Percentiles rank a stretch among this genome's conserved stretches.
Evolutionary conservation across 2,329 filamentous ascomycete genomes (phyloP).

Genomic region (Macroventuria anomochaeta): DNA sequence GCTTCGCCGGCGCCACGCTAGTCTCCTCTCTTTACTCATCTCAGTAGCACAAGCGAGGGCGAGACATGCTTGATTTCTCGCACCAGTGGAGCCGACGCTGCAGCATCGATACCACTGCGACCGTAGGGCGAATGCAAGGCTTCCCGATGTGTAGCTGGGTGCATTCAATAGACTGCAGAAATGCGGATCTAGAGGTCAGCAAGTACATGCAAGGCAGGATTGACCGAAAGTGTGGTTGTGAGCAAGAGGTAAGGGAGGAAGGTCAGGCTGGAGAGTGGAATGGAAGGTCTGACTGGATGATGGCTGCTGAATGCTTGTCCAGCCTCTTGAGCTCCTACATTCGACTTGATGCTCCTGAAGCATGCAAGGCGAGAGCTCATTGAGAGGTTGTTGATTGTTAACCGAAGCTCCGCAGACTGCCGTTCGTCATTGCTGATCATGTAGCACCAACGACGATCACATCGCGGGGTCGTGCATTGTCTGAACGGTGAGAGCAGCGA

Average conservation of each 20-base stretch:
- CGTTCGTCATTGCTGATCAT: not conserved
- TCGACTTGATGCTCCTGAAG: not conserved
- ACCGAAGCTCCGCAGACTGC: not conserved
- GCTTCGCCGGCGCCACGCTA: conserved; percentile 11
- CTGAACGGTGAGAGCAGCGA: not conserved
- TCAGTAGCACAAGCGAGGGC: conserved; percentile 13
- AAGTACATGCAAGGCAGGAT: conserved; percentile 1
- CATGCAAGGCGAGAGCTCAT: not conserved
- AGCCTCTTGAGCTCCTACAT: not conserved
- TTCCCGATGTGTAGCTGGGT: conserved; percentile 13
- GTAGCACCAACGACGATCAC: not conserved
- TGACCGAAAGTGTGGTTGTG: conserved; percentile 2
- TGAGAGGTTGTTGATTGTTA: not conserved
- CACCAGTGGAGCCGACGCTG: conserved; percentile 5
- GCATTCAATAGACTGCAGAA: conserved; percentile 6
- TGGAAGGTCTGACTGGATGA: not conserved
- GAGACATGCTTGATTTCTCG: conserved; percentile 14
- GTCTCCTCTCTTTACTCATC: conserved; percentile 3
- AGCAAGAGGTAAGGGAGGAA: conserved; percentile 7
- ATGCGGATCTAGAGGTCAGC: not conserved
- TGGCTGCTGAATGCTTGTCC: not conserved
- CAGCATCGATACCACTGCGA: not conserved
- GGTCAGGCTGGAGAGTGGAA: conserved; percentile 15
- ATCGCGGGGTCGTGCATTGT: no score
- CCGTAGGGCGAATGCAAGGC: conserved; percentile 9